A percentile compares a stretch with the other conserved stretches of the same genome.
Evolutionary conservation across 2,329 filamentous ascomycete species (phyloP).

Genomic region (Fusarium guadeloupense): DNA sequence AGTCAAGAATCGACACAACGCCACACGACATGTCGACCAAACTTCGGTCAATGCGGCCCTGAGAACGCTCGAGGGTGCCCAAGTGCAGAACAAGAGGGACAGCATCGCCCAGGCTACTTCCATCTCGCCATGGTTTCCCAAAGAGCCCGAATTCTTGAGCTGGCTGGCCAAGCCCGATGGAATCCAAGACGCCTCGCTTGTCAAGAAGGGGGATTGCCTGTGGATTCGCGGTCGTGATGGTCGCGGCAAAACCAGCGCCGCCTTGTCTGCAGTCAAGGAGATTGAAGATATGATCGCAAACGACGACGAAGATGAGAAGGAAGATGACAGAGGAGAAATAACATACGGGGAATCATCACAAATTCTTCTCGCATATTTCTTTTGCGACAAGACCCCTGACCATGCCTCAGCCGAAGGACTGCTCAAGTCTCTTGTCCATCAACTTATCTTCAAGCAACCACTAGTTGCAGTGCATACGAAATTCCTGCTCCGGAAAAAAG

Average conservation of each 20-base stretch:
- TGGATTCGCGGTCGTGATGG: conserved; percentile 55
- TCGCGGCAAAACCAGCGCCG: conserved; percentile 54
- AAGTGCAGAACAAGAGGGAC: conserved; percentile 48
- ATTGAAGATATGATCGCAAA: conserved; percentile 45
- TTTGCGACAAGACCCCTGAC: conserved; percentile 52
- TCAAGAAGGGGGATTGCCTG: conserved; percentile 45
- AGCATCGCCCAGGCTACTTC: conserved; percentile 44
- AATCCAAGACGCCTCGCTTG: neutral
- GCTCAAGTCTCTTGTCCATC: conserved; percentile 52
- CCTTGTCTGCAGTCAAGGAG: conserved; percentile 50
- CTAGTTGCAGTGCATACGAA: conserved; percentile 49
- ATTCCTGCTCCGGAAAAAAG: conserved; percentile 43
- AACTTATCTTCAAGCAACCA: conserved; percentile 50
- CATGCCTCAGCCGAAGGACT: conserved; percentile 53
- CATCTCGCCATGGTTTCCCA: conserved; percentile 51
- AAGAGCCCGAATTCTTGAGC: conserved; percentile 48
- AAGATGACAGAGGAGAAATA: conserved; percentile 35
- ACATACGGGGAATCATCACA: conserved; percentile 21
- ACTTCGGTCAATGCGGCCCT: conserved; percentile 46
- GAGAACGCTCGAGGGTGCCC: conserved; percentile 47
- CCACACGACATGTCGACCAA: conserved; percentile 49
- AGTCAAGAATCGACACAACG: conserved; percentile 51
- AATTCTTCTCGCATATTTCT: conserved; percentile 51
- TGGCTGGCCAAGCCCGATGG: conserved; percentile 46
- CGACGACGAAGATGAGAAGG: conserved; percentile 46